Conservation (phyloP, 2,329 filamentous ascomycete genomes). For the Fusarium siculi region DNA sequence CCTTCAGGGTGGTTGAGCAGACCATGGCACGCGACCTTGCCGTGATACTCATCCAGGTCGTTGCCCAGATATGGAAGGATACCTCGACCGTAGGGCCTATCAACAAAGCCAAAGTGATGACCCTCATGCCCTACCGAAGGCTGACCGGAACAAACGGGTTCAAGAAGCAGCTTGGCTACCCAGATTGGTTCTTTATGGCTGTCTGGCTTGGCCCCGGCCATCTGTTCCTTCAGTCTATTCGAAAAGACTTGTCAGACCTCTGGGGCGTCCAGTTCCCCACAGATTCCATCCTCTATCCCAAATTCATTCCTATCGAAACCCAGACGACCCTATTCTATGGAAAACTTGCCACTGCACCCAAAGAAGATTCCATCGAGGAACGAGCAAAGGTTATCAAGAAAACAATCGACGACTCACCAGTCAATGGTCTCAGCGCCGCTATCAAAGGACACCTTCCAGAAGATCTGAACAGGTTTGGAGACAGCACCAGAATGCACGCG, state of each 20-base stretch:
- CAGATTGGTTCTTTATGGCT: background rate
- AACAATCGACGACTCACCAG: rapidly evolving
- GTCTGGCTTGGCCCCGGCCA: rapidly evolving
- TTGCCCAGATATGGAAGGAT: too few relatives aligned
- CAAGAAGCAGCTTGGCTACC: rapidly evolving
- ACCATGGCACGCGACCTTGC: too few relatives aligned
- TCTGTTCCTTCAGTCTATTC: rapidly evolving
- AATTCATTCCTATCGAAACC: rapidly evolving
- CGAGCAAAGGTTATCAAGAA: background rate
- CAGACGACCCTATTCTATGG: background rate
- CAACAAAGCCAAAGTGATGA: too few relatives aligned
- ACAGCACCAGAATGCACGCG: rapidly evolving
- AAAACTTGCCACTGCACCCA: rapidly evolving
- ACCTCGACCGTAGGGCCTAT: too few relatives aligned
- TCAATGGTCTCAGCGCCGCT: rapidly evolving
- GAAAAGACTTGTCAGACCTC: background rate
- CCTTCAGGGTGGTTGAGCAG: too few relatives aligned
- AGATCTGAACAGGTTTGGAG: rapidly evolving
- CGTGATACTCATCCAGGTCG: too few relatives aligned
- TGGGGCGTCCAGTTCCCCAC: rapidly evolving
- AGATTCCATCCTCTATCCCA: rapidly evolving
- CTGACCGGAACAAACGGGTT: too few relatives aligned
- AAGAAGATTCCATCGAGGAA: rapidly evolving
- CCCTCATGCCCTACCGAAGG: too few relatives aligned
- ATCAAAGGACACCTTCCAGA: background rate